A percentile compares a stretch with the other conserved stretches of the same genome.
Conservation (phyloP, 2,329 filamentous ascomycete genomes). For the Penicillium sumatraense region DNA sequence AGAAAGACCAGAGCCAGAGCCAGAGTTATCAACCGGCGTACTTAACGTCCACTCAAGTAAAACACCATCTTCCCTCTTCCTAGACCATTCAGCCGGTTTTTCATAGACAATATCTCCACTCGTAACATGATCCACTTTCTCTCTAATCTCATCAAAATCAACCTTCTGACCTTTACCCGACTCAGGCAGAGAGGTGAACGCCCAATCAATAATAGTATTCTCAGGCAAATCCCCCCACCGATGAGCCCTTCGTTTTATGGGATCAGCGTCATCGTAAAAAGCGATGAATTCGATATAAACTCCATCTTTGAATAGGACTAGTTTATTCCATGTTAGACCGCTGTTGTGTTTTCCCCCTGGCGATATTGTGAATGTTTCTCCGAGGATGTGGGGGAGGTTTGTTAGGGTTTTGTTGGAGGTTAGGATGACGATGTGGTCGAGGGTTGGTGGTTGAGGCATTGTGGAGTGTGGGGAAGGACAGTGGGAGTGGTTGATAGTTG, state of each 20-base stretch:
- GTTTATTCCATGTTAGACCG: conserved; percentile 24
- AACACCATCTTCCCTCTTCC: conserved; percentile 15
- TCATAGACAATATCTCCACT: conserved; percentile 7
- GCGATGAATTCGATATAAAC: conserved; percentile 25
- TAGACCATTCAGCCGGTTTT: conserved; percentile 11
- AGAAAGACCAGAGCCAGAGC: no score
- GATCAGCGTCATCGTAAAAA: conserved; percentile 23
- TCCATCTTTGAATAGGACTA: conserved; percentile 21
- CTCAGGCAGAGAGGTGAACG: conserved; percentile 20
- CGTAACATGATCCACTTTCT: conserved; percentile 5
- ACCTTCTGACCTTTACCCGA: no score
- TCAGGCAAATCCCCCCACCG: conserved; percentile 24
- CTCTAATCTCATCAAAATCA: conserved; percentile 16
- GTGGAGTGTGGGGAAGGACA: no score
- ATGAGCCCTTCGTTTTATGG: conserved; percentile 18
- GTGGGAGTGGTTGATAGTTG: no score
- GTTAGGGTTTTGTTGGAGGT: conserved; percentile 16
- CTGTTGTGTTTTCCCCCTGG: conserved; percentile 23
- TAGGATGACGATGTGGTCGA: conserved; percentile 19
- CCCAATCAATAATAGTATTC: conserved; percentile 24
- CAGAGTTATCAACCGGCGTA: background rate
- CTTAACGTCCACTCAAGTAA: conserved; percentile 16
- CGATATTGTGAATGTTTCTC: conserved; percentile 17
- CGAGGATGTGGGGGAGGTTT: conserved; percentile 6
- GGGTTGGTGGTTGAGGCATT: background rate